Evolutionary conservation across 495 filamentous ascomycete genomes (phyloP).

Genomic region (Lepraria neglecta): DNA sequence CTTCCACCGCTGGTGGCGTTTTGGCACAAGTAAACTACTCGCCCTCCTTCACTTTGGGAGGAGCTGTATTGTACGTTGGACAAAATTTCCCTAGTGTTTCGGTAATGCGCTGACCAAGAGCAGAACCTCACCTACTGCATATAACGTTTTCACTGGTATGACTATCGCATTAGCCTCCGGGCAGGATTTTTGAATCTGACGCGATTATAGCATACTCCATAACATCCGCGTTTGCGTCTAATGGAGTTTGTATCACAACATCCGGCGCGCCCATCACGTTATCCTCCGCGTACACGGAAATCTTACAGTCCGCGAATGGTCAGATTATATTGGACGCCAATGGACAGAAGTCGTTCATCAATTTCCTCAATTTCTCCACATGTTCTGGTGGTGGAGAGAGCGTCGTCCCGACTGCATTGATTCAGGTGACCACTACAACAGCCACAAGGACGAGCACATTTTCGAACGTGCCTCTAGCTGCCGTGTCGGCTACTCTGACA

Average conservation of each 20-base stretch:
- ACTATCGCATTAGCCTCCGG: too few species aligned
- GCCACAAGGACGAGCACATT: constrained; percentile 19
- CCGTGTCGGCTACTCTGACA: constrained; percentile 19
- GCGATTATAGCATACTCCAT: constrained; percentile 21
- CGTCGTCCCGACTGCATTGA: constrained; percentile 14
- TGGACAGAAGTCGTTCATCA: constrained; percentile 24
- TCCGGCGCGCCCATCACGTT: constrained; percentile 14
- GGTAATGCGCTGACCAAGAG: neutral
- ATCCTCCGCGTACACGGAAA: constrained; percentile 24
- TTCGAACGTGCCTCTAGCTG: constrained; percentile 16
- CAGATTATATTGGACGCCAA: constrained; percentile 21
- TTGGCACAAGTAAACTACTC: constrained; percentile 23
- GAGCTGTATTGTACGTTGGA: constrained; percentile 25
- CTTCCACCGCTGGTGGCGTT: neutral
- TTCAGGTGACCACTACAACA: constrained; percentile 23
- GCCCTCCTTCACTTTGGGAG: constrained; percentile 21
- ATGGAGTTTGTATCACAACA: constrained; percentile 23
- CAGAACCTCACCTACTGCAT: constrained; percentile 29
- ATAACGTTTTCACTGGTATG: constrained; percentile 27
- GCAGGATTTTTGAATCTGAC: neutral
- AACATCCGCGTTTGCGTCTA: constrained; percentile 11
- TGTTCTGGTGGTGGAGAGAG: constrained; percentile 25
- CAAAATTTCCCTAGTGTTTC: too few species aligned
- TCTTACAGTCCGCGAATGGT: constrained; percentile 21
- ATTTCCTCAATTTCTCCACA: constrained; percentile 19